phyloP scores from a whole-genome alignment of 2,329 filamentous ascomycete genomes.

The Chalara sp. region DNA sequence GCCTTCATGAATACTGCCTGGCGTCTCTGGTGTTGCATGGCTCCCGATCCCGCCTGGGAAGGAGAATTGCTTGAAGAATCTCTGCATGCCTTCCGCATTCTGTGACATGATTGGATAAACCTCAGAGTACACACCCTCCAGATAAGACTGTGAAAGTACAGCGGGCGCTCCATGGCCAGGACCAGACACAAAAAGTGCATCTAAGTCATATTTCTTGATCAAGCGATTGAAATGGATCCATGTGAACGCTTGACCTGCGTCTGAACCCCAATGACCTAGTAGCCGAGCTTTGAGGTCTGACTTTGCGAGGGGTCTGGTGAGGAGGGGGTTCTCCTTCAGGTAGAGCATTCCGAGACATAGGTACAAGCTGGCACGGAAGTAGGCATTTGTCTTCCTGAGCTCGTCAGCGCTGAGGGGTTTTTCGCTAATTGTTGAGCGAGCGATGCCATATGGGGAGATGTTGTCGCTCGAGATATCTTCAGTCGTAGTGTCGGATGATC shows the following conservation, averaged over 20 bases:
- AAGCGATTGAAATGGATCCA: slow-evolving; percentile 78
- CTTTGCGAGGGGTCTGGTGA: slow-evolving; percentile 59
- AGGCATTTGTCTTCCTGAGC: slow-evolving; percentile 61
- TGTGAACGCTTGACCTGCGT: slow-evolving; percentile 74
- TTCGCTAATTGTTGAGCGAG: slow-evolving; percentile 57
- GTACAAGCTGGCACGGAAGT: slow-evolving; percentile 69
- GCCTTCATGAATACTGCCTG: slow-evolving; percentile 71
- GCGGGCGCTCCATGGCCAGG: slow-evolving; percentile 74
- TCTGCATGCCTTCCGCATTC: slow-evolving; percentile 60
- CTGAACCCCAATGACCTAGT: slow-evolving; percentile 73
- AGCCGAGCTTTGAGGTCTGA: slow-evolving; percentile 67
- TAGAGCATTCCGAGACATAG: slow-evolving; percentile 77
- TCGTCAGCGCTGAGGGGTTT: slow-evolving; percentile 59
- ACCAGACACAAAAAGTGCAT: slow-evolving; percentile 67
- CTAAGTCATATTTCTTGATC: slow-evolving; percentile 72
- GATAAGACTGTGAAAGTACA: slow-evolving; percentile 67
- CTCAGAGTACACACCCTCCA: slow-evolving; percentile 72
- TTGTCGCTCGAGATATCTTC: slow-evolving; percentile 38
- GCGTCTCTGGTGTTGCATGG: slow-evolving; percentile 73
- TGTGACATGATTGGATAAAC: slow-evolving; percentile 70
- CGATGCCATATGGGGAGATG: slow-evolving; percentile 58
- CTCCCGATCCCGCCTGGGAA: slow-evolving; percentile 75
- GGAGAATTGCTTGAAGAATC: slow-evolving; percentile 78
- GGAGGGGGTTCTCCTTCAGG: slow-evolving; percentile 65
- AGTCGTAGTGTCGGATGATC: neutral